Evolutionary conservation across 345 rosid genomes (phyloP), one percentile per base, ranked within the genome.

Genomic region (Excoecaria agallocha): DNA sequence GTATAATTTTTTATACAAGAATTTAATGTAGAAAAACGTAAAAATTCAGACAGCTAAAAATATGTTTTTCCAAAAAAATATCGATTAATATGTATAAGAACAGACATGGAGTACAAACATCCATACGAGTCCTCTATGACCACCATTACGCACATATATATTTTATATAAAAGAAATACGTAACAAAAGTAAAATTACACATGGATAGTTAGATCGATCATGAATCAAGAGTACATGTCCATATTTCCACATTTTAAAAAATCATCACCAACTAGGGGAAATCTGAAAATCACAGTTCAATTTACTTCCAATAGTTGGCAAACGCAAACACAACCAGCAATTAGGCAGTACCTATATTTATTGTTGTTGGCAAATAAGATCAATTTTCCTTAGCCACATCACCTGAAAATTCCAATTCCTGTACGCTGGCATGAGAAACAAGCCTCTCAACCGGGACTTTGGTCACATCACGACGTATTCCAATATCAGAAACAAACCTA

Each of bases 391-490:
- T 41, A 39, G 11, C 48, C 49, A 12, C 16, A 52, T 20, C 63
- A 16, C 69, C 52, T 20, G 63, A 52, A 30, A 24, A 52, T 61
- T 67, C 69, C 24, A 69, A 5, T 22, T 71, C 66, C 11, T 52
- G 73, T 41, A 22, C 35, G 37, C 19, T 19, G 17, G 49, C 17
- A n/a, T 4, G 15, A 41, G 84, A 78, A 3, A 84, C 80, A 45
- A 88, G 87, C 56, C 58, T 69, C 80, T 86, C 93, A 6, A 89
- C 93, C 0, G 80, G 57, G 48, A 87, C 78, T 72, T 62, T 89
- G 12, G 22, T 75, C 70, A 87, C 90, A 74, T 92, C 96, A 2
- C 75, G 89, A 3, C 96, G 85, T 12, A 88, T 84, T 45, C 96
- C 97, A 24, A 89, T 70, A 66, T 92, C 96, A 7, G 82, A 88